Evolutionary conservation across 768 basidiomycete genomes (phyloP), one percentile per base, ranked within the genome.

Genomic region (Chalciporus piperatus): DNA sequence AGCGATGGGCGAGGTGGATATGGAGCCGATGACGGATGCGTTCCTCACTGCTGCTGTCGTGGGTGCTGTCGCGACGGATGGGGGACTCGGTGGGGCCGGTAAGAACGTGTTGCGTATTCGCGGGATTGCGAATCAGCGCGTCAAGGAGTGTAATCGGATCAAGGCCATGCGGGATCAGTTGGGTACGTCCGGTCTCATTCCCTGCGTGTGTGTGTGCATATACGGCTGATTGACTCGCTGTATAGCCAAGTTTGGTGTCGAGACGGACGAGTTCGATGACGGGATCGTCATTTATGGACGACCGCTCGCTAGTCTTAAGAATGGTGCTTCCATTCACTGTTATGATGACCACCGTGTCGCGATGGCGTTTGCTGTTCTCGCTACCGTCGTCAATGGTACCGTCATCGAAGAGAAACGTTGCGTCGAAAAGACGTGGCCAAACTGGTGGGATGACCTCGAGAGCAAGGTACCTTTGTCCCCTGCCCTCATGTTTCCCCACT

Each of bases 21-120:
- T 98, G 97, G 93, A 97, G 70, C 85, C 87, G n/a, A 98, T 99
- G 97, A 99, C 97, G 7, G 97, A 99, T 67, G 97, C 96, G 19
- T 99, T 99, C 76, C 79, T 98, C 73, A 98, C 95, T 3, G 96
- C 97, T 9, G 89, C 84, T 11, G 94, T 87, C 8, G 74, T 99
- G 17, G 95, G 92, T 47, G 96, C 97, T 49, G 89, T 97, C 19
- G 85, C 85, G 0, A 74, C 83, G 0, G 67, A 69, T 37, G 83
- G 81, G 10, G 82, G 83, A 57, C 59, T 67, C 19, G 67, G 78
- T 5, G 14, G 63, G 51, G 35, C 55, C 6, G 54, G 61, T 52
- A 52, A 60, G 58, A 78, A 72, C 25, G 76, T 76, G n/a, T 88
- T 93, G 9, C 78, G 92, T 53, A 98, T 99, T 58, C 66, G 88